Conservation (phyloP, 805 yeast genomes). For the Monosporozyma aquatica region DNA sequence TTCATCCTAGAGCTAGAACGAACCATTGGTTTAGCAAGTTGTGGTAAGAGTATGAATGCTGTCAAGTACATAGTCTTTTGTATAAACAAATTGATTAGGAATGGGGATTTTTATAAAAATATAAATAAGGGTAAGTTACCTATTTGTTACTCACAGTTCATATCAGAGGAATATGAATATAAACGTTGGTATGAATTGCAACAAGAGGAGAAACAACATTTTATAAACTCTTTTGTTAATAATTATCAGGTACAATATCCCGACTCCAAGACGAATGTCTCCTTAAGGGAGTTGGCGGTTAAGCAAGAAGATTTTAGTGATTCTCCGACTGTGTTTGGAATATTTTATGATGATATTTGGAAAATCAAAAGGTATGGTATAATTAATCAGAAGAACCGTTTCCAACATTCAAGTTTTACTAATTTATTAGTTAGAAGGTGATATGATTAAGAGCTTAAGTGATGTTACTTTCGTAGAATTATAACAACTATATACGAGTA, state of each 20-base stretch:
- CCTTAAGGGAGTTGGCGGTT: constrained; percentile 16
- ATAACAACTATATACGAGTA: neutral
- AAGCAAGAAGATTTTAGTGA: constrained; percentile 20
- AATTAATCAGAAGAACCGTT: constrained; percentile 1
- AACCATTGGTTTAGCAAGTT: too few relatives aligned
- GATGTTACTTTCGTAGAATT: too few relatives aligned
- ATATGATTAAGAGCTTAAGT: too few relatives aligned
- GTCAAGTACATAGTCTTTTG: neutral
- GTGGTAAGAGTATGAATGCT: neutral
- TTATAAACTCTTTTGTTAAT: constrained; percentile 20
- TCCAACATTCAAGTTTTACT: constrained; percentile 9
- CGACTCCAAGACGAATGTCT: constrained; percentile 25
- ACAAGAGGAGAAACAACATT: constrained; percentile 18
- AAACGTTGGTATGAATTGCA: constrained; percentile 24
- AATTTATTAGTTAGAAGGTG: constrained; percentile 5
- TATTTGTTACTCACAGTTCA: neutral
- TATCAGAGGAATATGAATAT: constrained; percentile 5
- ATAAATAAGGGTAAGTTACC: neutral
- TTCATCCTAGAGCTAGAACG: too few relatives aligned
- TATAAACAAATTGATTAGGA: neutral
- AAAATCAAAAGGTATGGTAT: neutral
- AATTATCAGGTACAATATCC: constrained; percentile 24
- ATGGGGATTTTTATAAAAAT: neutral
- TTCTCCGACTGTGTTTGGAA: constrained; percentile 27
- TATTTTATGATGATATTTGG: constrained; percentile 28